Evolutionary conservation across 1,284 basidiomycete genomes (phyloP).

Genomic region (Trichosporon coremiiforme): DNA sequence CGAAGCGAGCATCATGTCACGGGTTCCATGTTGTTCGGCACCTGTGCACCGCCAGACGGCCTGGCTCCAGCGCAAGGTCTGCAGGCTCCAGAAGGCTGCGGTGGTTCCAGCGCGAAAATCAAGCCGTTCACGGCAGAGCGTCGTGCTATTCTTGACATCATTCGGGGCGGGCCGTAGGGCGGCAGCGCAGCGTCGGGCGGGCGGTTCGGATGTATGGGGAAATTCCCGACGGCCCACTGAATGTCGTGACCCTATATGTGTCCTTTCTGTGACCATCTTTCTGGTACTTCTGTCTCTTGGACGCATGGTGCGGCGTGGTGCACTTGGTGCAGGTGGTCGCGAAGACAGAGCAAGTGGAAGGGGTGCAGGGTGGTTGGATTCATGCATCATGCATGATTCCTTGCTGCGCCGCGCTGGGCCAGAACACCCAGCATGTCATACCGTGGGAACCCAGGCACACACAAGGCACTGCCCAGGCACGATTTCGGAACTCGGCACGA

Average conservation of each 20-base stretch:
- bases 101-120: not conserved
- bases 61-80: not conserved
- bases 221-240: not conserved
- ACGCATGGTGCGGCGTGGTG: not conserved
- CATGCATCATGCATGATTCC: constrained; percentile 5
- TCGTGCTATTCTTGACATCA: not conserved
- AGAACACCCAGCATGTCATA: not conserved
- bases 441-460: constrained; percentile 5
- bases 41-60: too few species aligned
- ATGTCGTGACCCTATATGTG: not conserved
- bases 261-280: constrained; percentile 9
- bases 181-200: too few species aligned
- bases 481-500: not conserved
- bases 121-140: not conserved
- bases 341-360: not conserved
- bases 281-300: not conserved
- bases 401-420: not conserved
- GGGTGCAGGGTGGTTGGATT: not conserved
- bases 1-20: not conserved
- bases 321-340: not conserved
- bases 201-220: not conserved
- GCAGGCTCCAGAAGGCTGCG: too few species aligned
- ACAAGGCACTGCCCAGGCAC: not conserved
- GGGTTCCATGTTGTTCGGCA: not conserved
- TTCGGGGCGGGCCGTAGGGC: not conserved